These are phyloP conservation scores for Sporormia fimetaria DNA, from an alignment of 495 filamentous ascomycete species.

Conservation along the genomic window DNA sequence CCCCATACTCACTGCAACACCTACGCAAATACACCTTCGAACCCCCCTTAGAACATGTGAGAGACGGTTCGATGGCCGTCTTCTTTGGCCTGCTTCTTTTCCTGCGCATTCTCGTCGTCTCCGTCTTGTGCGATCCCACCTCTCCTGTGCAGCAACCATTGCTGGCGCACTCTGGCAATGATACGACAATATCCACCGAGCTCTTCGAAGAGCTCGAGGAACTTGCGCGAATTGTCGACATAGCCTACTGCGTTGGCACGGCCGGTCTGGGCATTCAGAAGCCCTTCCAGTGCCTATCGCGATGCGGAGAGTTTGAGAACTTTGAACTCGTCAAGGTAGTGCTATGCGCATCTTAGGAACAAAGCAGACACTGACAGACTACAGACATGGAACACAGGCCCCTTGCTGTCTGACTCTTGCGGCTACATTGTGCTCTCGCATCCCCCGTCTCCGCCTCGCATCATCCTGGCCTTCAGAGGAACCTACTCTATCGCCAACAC, in stretches of 20 bases:
- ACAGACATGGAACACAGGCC: constrained; percentile 81
- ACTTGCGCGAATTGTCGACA: constrained; percentile 78
- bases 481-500: constrained; percentile 90
- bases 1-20: no score
- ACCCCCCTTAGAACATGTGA: constrained; percentile 17
- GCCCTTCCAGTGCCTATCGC: constrained; percentile 76
- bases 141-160: constrained; percentile 18
- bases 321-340: constrained; percentile 62
- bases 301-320: constrained; percentile 66
- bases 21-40: neutral
- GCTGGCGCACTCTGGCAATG: constrained; percentile 14
- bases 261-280: constrained; percentile 56
- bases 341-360: no score
- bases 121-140: neutral
- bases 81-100: constrained; percentile 11
- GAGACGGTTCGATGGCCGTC: constrained; percentile 8
- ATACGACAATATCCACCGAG: constrained; percentile 43
- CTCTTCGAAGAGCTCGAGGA: constrained; percentile 80
- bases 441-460: constrained; percentile 42
- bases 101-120: constrained; percentile 6
- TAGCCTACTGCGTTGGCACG: constrained; percentile 86
- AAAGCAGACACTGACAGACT: neutral
- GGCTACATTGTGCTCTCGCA: constrained; percentile 88
- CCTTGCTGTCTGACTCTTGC: constrained; percentile 78
- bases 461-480: constrained; percentile 88